These are phyloP conservation scores for Rhizophagus clarus DNA, from an alignment of 192 early-diverging fungal species.

Conservation along the genomic window DNA sequence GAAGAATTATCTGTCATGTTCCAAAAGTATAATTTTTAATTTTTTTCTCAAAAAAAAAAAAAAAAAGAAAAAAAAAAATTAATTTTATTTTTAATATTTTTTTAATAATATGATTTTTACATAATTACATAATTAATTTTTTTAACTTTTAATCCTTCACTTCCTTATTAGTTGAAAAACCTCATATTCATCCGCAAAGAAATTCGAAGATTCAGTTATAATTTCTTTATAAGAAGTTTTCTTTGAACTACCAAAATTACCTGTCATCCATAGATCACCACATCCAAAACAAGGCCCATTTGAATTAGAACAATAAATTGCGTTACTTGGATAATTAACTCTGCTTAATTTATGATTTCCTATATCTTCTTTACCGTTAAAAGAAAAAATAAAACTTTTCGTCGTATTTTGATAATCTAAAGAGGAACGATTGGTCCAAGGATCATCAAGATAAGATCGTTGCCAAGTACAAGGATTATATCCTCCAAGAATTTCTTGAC, in stretches of 20 bases:
- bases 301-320: not conserved
- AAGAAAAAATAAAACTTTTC: constrained; percentile 26
- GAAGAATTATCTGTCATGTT: too few relatives aligned
- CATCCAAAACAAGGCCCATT: constrained; percentile 25
- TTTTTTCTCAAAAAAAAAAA: not conserved
- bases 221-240: not conserved
- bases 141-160: too few relatives aligned
- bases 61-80: not conserved
- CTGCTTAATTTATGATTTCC: not conserved
- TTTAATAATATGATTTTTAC: too few relatives aligned
- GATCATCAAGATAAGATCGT: not conserved
- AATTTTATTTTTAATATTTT: not conserved
- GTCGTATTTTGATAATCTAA: not conserved
- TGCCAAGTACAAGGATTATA: constrained; percentile 30
- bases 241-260: constrained; percentile 4
- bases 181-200: constrained; percentile 27
- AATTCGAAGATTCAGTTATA: not conserved
- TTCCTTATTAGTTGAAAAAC: constrained; percentile 15
- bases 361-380: not conserved
- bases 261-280: constrained; percentile 16
- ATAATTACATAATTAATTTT: not conserved
- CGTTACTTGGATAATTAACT: not conserved
- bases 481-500: constrained; percentile 11
- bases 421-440: not conserved
- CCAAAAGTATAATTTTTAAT: too few relatives aligned